Evolutionary conservation across 2,329 filamentous ascomycete species (phyloP), one percentile per base, ranked within the genome.

Genomic region (Parafenestella ontariensis): DNA sequence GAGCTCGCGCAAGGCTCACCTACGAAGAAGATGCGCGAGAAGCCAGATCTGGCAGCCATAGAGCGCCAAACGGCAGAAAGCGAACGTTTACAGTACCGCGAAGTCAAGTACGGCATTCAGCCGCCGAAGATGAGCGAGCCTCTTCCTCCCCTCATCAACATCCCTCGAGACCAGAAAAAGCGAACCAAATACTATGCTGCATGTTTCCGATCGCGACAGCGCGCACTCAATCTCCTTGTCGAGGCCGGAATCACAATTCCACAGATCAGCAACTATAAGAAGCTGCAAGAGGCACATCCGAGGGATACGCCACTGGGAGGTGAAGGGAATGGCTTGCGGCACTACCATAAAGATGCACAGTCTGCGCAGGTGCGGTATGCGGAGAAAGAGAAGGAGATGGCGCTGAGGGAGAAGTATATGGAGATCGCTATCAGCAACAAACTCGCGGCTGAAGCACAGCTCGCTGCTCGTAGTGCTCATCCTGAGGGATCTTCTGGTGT

Each of bases 181-280:
- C 65, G 62, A 5, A 40, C 42, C 3, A 63, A 64, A 28, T 75
- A 73, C 50, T 71, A 70, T 42, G 59, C 62, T 3, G 69, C 70
- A 21, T 74, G 71, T 41, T 73, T 66, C 56, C 68, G 61, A 31
- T 70, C 68, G 7, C 70, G 72, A 9, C 65, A 72, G 17, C 64
- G 65, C 3, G 72, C 72, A 1, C 55, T 70, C n/a, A 54, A 53
- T 31, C 57, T 73, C 5, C 64, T 75, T 17, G 46, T 66, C n/a
- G 70, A 72, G 52, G 68, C 69, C 10, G 71, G 71, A 7, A 39
- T 75, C 21, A 68, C 59, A 4, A 40, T 61, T 26, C 56, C 58
- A 17, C 68, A 75, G 21, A 67, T 74, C 23, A 56, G 52, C 20
- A 70, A 69, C 44, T 75, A 74, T 52, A 55, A 59, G 13, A 63